Base-by-base conservation (phyloP, 208 protist species). In the Strigomonas culicis region DNA sequence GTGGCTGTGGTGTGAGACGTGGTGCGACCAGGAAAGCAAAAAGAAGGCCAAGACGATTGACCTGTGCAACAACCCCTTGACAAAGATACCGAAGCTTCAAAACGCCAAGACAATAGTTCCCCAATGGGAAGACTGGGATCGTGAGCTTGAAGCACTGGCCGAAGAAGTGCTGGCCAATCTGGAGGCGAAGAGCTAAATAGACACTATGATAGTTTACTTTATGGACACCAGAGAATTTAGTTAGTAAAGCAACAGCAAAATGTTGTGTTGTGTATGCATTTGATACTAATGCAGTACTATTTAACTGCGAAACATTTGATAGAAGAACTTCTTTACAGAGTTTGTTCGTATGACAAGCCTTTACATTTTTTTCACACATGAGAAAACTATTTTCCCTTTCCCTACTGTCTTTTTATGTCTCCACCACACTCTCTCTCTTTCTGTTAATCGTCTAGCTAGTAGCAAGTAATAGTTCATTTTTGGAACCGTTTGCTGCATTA, bases 1-100 rank as follows among this genome's bases (percentile, higher is more conserved):
- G 68, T 99, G 98, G 98, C 86, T 99, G n/a, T 99, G 97, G 97
- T 99, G 98, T 70, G 98, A 99, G 72, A 98, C 97, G 41, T 99
- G 98, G 98, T 99, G 98, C 75, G 82, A 78, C 49, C 74, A 95
- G 0, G 74, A 88, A 49, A 93, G 85, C 74, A 98, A 98, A 70
- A 59, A 69, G 0, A 77, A 68, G n/a, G 97, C 97, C 13, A 99
- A 99, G 79, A 98, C 97, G 13, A 99, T 99, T 63, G 97, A 99
- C 75, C 70, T 99, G 34, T 99, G 97, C 80, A 98, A 99, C 78
- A 99, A 98, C 74, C 97, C 97, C 10, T 46, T 97, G 21, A 99
- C 97, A 0, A 98, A 98, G 70, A 92, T 91, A 72, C 91, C 95
- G 25, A 99, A 99, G 78, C 76, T 98, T 22, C 87, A 94, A 25